Evolutionary conservation across 2,329 filamentous ascomycete genomes (phyloP).

Genomic region (Colletotrichum viniferum): DNA sequence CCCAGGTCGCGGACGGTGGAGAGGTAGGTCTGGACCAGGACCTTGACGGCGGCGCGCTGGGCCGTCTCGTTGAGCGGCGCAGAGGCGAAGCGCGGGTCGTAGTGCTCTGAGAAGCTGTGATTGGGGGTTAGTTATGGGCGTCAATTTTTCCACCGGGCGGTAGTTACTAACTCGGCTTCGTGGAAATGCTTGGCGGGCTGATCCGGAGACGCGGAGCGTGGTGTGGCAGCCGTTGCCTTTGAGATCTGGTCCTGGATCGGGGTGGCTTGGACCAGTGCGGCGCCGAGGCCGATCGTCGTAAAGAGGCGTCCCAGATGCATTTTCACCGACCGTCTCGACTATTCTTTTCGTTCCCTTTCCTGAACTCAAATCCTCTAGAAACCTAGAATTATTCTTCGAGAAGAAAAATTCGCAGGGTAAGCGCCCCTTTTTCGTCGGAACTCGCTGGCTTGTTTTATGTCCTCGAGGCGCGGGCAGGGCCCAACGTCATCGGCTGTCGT

Average conservation of each 20-base stretch:
- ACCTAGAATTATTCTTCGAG: neutral
- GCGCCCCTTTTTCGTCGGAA: neutral
- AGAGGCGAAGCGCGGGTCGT: conserved; percentile 43
- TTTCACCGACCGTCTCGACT: neutral
- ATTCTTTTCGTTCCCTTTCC: neutral
- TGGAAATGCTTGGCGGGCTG: conserved; percentile 5
- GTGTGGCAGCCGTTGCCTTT: neutral
- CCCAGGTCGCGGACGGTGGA: conserved; percentile 68
- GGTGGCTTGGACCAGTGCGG: conserved; percentile 1
- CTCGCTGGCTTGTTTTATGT: neutral
- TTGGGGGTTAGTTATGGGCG: neutral
- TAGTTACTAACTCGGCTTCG: neutral
- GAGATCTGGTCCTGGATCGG: neutral
- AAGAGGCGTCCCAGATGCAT: conserved; percentile 10
- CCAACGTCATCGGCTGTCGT: conserved; percentile 9
- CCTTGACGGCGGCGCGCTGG: conserved; percentile 64
- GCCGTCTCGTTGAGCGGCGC: conserved; percentile 54
- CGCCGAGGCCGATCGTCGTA: neutral
- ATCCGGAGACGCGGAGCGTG: neutral
- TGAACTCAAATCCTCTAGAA: neutral
- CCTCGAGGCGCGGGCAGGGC: neutral
- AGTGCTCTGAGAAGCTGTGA: conserved; percentile 33
- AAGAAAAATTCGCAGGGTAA: neutral
- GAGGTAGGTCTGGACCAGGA: conserved; percentile 75
- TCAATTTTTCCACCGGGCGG: neutral